Evolutionary conservation across 306 rosid genomes (phyloP).

Genomic region (Vigna unguiculata): DNA sequence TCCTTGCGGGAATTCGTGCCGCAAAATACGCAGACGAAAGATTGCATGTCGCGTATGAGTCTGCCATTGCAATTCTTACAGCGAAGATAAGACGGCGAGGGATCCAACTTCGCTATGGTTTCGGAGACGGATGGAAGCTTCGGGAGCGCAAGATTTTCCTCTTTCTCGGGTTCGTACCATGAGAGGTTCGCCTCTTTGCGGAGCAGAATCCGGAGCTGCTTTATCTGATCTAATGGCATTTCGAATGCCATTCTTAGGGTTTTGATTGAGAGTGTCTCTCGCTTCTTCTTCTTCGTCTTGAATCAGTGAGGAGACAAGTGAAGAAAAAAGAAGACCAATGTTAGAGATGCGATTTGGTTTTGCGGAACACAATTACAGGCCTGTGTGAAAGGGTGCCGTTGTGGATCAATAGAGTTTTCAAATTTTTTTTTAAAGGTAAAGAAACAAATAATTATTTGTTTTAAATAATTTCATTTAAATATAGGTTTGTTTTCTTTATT

Average conservation of each 20-base stretch:
- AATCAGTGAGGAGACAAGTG: neutral
- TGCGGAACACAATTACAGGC: neutral
- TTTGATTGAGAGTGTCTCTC: slow-evolving; percentile 9
- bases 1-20: slow-evolving; percentile 64
- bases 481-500: no score
- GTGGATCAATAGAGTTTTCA: neutral
- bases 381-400: neutral
- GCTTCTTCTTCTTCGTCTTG: neutral
- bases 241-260: slow-evolving; percentile 72
- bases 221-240: slow-evolving; percentile 74
- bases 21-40: slow-evolving; percentile 77
- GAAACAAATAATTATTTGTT: neutral
- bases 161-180: slow-evolving; percentile 67
- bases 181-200: slow-evolving; percentile 71
- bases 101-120: slow-evolving; percentile 72
- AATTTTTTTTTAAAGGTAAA: neutral
- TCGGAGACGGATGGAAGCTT: slow-evolving; percentile 67
- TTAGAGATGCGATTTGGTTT: slow-evolving; percentile 12
- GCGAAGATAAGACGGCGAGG: slow-evolving; percentile 80
- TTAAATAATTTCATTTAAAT: neutral
- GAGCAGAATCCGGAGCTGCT: slow-evolving; percentile 66
- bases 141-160: slow-evolving; percentile 57
- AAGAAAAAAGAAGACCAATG: neutral
- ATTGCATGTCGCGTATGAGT: slow-evolving; percentile 70
- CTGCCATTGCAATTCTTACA: slow-evolving; percentile 81